Conservation (phyloP, 2,329 filamentous ascomycete genomes). For the Paracoccidioides brasiliensis region DNA sequence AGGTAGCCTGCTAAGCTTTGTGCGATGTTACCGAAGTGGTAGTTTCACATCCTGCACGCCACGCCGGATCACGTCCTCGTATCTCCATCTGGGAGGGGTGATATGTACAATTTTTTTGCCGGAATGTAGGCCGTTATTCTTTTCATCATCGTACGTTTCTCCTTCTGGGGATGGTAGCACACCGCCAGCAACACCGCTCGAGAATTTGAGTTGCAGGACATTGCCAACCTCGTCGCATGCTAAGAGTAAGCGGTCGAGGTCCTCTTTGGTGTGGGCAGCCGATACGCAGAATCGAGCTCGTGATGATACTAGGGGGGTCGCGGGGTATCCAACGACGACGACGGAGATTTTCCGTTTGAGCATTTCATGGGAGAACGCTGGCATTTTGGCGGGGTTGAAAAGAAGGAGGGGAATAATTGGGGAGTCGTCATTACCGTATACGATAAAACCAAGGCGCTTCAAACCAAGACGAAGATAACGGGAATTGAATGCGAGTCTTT, state of each 20-base stretch:
- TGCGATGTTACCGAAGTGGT: constrained; percentile 47
- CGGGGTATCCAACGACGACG: constrained; percentile 93
- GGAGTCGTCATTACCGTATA: constrained; percentile 94
- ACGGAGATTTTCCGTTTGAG: constrained; percentile 93
- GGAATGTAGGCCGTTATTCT: constrained; percentile 42
- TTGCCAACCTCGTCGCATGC: constrained; percentile 92
- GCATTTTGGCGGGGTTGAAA: constrained; percentile 98
- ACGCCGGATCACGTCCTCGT: constrained; percentile 59
- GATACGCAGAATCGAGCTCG: constrained; percentile 93
- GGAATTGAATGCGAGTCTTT: constrained; percentile 95
- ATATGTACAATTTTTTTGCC: constrained; percentile 42
- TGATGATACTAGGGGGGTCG: constrained; percentile 87
- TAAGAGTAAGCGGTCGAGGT: constrained; percentile 74
- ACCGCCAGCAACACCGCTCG: constrained; percentile 86
- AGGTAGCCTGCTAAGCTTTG: not conserved
- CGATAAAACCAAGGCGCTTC: constrained; percentile 91
- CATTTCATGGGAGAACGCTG: constrained; percentile 98
- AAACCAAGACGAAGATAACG: constrained; percentile 93
- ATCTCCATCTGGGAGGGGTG: constrained; percentile 61
- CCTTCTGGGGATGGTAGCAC: constrained; percentile 62
- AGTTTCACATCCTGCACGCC: constrained; percentile 65
- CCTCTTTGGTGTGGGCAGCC: constrained; percentile 94
- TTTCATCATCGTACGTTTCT: constrained; percentile 56
- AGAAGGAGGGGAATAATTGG: constrained; percentile 90
- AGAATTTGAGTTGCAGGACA: constrained; percentile 88